These are phyloP conservation scores for Trichoderma hamatum DNA, from an alignment of 2,329 filamentous ascomycete genomes.

Conservation along the genomic window DNA sequence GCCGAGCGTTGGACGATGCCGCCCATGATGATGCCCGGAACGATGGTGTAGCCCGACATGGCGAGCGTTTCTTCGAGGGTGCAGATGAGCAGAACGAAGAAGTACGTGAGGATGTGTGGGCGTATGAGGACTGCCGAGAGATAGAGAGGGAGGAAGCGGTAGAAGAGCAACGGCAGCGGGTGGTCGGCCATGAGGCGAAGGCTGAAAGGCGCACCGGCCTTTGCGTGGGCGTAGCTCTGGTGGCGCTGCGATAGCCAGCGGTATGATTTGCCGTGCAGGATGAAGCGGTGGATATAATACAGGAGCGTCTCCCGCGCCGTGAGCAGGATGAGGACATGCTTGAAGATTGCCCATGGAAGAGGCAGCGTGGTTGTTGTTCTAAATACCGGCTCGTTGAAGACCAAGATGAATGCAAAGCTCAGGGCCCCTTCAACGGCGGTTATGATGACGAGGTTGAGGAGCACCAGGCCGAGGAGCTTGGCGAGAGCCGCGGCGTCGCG, in stretches of 20 bases:
- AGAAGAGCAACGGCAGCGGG: conserved; percentile 64
- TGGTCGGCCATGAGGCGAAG: conserved; percentile 70
- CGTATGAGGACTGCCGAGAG: conserved; percentile 66
- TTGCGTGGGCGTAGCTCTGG: conserved; percentile 53
- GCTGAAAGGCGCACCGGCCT: conserved; percentile 60
- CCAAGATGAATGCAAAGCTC: conserved; percentile 42
- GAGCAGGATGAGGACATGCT: conserved; percentile 51
- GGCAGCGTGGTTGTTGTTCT: conserved; percentile 53
- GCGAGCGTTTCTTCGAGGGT: conserved; percentile 69
- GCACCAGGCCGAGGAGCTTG: conserved; percentile 46
- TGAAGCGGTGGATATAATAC: conserved; percentile 73
- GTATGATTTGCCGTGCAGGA: conserved; percentile 60
- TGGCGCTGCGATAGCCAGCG: conserved; percentile 47
- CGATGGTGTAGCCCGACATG: conserved; percentile 67
- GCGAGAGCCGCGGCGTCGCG: conserved; percentile 43
- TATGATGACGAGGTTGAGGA: conserved; percentile 51
- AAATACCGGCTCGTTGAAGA: conserved; percentile 49
- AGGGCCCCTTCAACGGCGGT: conserved; percentile 49
- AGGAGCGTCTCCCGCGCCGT: conserved; percentile 60
- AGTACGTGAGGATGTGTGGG: conserved; percentile 73
- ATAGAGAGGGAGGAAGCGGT: conserved; percentile 66
- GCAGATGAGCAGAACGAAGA: conserved; percentile 63
- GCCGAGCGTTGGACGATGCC: conserved; percentile 51
- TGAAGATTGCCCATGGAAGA: conserved; percentile 56
- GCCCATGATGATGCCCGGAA: conserved; percentile 57